A percentile compares a stretch with the other conserved stretches of the same genome.
These are phyloP conservation scores for Mycosphaerella arachidis DNA, from an alignment of 2,329 filamentous ascomycete genomes.

Conservation along the genomic window DNA sequence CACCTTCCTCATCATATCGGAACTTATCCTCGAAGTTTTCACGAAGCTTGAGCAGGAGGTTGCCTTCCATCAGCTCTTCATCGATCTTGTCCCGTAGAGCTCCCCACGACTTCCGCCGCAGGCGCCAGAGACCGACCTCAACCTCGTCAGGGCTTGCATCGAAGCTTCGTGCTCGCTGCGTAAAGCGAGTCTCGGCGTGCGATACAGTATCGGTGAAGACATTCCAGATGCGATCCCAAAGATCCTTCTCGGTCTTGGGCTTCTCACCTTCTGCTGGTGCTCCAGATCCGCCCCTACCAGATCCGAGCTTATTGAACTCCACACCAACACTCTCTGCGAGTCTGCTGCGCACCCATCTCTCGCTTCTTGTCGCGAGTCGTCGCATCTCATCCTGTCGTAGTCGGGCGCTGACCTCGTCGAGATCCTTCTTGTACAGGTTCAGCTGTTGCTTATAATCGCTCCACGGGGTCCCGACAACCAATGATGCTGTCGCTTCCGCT, in stretches of 20 bases:
- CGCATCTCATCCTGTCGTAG: slow-evolving; percentile 95
- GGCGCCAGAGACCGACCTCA: slow-evolving; percentile 83
- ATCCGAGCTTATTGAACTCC: slow-evolving; percentile 94
- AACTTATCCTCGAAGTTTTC: slow-evolving; percentile 99
- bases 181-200: slow-evolving; percentile 81
- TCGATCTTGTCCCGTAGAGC: slow-evolving; percentile 86
- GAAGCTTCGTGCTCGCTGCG: slow-evolving; percentile 85
- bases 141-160: slow-evolving; percentile 89
- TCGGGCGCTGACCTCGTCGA: slow-evolving; percentile 80
- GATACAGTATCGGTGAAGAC: slow-evolving; percentile 77
- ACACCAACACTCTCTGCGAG: slow-evolving; percentile 82
- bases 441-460: slow-evolving; percentile 80
- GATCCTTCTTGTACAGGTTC: slow-evolving; percentile 77
- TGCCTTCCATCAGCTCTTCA: slow-evolving; percentile 97
- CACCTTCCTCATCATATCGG: slow-evolving; percentile 90
- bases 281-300: slow-evolving; percentile 74
- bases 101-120: slow-evolving; percentile 91
- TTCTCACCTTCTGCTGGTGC: slow-evolving; percentile 75
- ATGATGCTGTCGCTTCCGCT: slow-evolving; percentile 66
- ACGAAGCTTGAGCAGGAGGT: slow-evolving; percentile 86
- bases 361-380: slow-evolving; percentile 80
- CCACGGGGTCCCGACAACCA: slow-evolving; percentile 79
- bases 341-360: slow-evolving; percentile 87
- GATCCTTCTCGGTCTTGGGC: slow-evolving; percentile 67
- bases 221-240: slow-evolving; percentile 95